A percentile compares a stretch with the other conserved stretches of the same genome.
Evolutionary conservation across 2,329 filamentous ascomycete species (phyloP).

Genomic region (Cercospora citrullina): DNA sequence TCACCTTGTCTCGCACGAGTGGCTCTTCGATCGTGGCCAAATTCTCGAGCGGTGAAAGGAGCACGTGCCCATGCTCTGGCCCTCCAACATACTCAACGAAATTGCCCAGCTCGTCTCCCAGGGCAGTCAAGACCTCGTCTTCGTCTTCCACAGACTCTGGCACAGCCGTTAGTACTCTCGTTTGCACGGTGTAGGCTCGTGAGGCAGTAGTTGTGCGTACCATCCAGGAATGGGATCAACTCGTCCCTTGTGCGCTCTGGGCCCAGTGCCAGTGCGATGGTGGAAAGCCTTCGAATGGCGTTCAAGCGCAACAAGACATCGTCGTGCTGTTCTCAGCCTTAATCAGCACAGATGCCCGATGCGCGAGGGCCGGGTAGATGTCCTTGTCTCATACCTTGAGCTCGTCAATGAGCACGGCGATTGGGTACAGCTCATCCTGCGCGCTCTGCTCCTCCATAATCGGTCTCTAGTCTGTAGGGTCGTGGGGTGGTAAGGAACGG

Average conservation of each 20-base stretch:
- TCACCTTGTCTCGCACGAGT: constrained; percentile 93
- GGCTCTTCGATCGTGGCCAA: constrained; percentile 98
- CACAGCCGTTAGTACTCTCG: constrained; percentile 36
- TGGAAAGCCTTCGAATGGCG: constrained; percentile 96
- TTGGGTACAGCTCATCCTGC: constrained; percentile 98
- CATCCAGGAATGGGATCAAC: constrained; percentile 97
- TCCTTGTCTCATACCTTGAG: constrained; percentile 71
- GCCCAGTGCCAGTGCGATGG: constrained; percentile 93
- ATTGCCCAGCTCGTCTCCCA: constrained; percentile 93
- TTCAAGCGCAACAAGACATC: constrained; percentile 97
- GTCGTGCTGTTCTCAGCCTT: constrained; percentile 68
- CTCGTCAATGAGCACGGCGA: constrained; percentile 99
- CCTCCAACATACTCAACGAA: constrained; percentile 99
- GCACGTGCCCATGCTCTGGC: constrained; percentile 88
- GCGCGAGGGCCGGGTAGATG: constrained; percentile 2
- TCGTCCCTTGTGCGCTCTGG: constrained; percentile 96
- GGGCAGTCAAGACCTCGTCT: constrained; percentile 93
- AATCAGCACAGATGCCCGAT: background rate
- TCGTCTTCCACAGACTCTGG: constrained; percentile 98
- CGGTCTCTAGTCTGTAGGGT: constrained; percentile 18
- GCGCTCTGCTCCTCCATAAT: constrained; percentile 86
- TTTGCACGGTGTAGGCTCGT: background rate
- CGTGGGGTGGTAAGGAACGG: constrained; percentile 30
- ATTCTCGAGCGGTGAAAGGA: constrained; percentile 95
- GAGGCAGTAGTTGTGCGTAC: constrained; percentile 56